phyloP scores from a whole-genome alignment of 2,329 filamentous ascomycete genomes.

The Xylaria sp. region DNA sequence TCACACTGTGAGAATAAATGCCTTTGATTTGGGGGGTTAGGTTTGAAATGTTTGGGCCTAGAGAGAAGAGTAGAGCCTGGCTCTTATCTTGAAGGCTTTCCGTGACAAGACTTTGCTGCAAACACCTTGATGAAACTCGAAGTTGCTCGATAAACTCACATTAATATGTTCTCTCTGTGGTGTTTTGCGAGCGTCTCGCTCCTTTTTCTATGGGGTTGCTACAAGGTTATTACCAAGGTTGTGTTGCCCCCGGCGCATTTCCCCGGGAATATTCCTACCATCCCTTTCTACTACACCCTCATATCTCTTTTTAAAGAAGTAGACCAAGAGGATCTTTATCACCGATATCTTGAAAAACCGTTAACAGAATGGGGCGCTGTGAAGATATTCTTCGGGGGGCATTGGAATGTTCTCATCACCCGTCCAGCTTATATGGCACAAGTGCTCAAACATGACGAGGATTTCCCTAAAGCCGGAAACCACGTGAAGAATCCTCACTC shows the following conservation, averaged over 20 bases:
- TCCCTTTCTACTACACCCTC: constrained; percentile 57
- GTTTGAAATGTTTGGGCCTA: not conserved
- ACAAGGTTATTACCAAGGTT: constrained; percentile 6
- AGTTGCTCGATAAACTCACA: not conserved
- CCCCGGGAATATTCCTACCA: constrained; percentile 53
- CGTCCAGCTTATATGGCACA: constrained; percentile 56
- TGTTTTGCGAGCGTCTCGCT: not conserved
- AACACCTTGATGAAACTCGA: too few species aligned
- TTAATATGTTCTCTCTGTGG: not conserved
- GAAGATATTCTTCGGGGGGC: constrained; percentile 59
- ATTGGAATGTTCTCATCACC: constrained; percentile 60
- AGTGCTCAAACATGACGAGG: constrained; percentile 49
- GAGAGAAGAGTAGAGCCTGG: not conserved
- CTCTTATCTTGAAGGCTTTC: not conserved
- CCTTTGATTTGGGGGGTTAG: too few species aligned
- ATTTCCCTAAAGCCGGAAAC: constrained; percentile 53
- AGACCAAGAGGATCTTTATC: constrained; percentile 55
- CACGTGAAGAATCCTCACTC: constrained; percentile 54
- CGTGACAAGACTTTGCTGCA: not conserved
- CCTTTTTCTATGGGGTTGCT: constrained; percentile 8
- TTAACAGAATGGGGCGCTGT: constrained; percentile 56
- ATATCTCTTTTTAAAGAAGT: constrained; percentile 55
- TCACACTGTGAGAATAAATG: not conserved
- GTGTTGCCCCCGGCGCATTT: constrained; percentile 43
- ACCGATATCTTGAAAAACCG: constrained; percentile 52